Evolutionary conservation across 2,329 filamentous ascomycete genomes (phyloP), one percentile per base, ranked within the genome.

Genomic region (Sporothrix dimorphospora): DNA sequence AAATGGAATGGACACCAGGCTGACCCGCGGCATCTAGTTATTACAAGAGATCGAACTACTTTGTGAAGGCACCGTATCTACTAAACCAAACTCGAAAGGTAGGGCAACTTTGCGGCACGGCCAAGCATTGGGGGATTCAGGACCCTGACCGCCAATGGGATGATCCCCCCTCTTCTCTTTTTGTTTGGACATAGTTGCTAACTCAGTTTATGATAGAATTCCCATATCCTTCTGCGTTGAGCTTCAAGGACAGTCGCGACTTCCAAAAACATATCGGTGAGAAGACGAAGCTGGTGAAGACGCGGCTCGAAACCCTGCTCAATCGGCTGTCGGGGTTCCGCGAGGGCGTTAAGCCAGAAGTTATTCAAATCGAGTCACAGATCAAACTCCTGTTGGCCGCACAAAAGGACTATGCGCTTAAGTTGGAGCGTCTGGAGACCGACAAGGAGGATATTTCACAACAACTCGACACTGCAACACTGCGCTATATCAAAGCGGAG

Each of bases 401-500:
- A 7, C 93, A 98, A 79, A 99, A 98, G 79, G 90, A 91, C 71
- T 90, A 93, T 76, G 85, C 92, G 12, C 86, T 91, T 49, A 92
- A 94, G 79, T 82, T 97, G 68, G 93, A 97, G 75, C 88, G 91
- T 70, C 83, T 94, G 14, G 86, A 89, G 66, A 85, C 88, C 7
- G 94, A 98, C 77, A 97, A 96, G 77, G 92, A 97, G 70, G 90
- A 93, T 76, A 85, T 97, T 3, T 93, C 93, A 63, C 92, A 96
- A 78, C 92, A 95, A 74, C 85, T 98, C 24, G 95, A 98, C 79
- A 91, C 89, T 45, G 96, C 95, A 19, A 97, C 94, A 5, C 85
- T 97, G 73, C 89, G 96, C 75, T 98, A 97, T 78, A 93, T 98
- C 84, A 93, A 97, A 76, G 96, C 96, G 0, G 96, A 99, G 80